Conservation (phyloP, 2,329 filamentous ascomycete species). For the Alternaria sp. region DNA sequence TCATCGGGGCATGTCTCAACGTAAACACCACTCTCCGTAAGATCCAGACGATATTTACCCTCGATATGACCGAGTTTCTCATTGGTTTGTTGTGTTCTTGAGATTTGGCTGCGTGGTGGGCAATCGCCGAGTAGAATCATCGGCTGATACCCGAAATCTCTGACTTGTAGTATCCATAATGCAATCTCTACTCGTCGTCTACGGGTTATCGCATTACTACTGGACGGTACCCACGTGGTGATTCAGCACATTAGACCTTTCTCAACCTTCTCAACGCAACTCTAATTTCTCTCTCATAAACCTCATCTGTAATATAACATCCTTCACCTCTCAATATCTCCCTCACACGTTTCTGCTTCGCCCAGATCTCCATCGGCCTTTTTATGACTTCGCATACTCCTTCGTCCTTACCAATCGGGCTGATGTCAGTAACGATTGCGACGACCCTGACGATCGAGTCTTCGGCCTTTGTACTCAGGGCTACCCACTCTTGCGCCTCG, state of each 20-base stretch:
- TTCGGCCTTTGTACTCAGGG: no score
- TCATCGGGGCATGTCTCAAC: neutral
- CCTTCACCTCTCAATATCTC: slow-evolving; percentile 7
- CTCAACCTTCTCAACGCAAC: slow-evolving; percentile 12
- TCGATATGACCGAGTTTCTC: neutral
- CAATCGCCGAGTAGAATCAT: neutral
- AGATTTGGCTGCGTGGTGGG: neutral
- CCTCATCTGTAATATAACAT: slow-evolving; percentile 4
- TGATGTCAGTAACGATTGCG: neutral
- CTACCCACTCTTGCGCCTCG: neutral
- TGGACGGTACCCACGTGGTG: neutral
- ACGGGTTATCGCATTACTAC: neutral
- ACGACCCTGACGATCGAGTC: slow-evolving; percentile 2
- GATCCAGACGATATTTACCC: neutral
- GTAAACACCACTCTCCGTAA: neutral
- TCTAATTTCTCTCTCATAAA: slow-evolving; percentile 15
- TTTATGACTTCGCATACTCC: neutral
- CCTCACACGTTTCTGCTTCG: slow-evolving; percentile 16
- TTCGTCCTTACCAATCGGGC: no score
- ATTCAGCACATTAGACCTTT: neutral
- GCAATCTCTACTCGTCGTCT: no score
- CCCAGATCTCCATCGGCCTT: slow-evolving; percentile 1
- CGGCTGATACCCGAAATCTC: no score
- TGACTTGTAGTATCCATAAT: no score
- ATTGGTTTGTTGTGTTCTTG: neutral